These are phyloP conservation scores for Flaveria brownii DNA, from an alignment of 129 eudicot species.

Conservation along the genomic window DNA sequence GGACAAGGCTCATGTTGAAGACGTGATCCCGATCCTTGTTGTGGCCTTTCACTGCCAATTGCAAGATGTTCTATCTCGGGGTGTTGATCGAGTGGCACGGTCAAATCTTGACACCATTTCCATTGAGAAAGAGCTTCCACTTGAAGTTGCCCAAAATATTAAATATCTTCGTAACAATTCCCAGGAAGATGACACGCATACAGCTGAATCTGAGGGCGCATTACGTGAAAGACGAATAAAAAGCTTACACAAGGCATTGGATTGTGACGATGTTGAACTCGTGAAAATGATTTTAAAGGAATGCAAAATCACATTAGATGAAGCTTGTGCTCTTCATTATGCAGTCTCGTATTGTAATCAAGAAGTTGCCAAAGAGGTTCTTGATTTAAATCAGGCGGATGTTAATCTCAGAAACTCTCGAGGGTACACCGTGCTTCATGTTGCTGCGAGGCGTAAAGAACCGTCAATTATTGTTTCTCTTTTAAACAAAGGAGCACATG, in stretches of 20 bases:
- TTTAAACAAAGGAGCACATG: conserved; percentile 51
- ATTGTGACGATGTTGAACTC: conserved; percentile 70
- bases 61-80: conserved; percentile 38
- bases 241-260: conserved; percentile 67
- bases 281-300: conserved; percentile 58
- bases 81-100: conserved; percentile 49
- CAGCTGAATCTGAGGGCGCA: conserved; percentile 35
- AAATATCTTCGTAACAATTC: conserved; percentile 40
- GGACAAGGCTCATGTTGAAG: conserved; percentile 64
- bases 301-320: conserved; percentile 53
- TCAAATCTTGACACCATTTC: conserved; percentile 56
- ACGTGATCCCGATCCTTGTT: conserved; percentile 58
- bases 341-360: conserved; percentile 64
- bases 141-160: conserved; percentile 36
- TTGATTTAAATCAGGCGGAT: conserved; percentile 47
- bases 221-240: conserved; percentile 47
- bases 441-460: conserved; percentile 74
- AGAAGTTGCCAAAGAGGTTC: conserved; percentile 56
- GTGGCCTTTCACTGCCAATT: conserved; percentile 57
- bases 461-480: conserved; percentile 61
- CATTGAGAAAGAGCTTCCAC: conserved; percentile 68
- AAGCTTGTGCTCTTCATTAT: conserved; percentile 70
- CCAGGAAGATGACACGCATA: conserved; percentile 21
- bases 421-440: conserved; percentile 75
- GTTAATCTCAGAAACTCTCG: conserved; percentile 56